These are phyloP conservation scores for Aureobasidium lini DNA, from an alignment of 2,329 filamentous ascomycete species.

Conservation along the genomic window DNA sequence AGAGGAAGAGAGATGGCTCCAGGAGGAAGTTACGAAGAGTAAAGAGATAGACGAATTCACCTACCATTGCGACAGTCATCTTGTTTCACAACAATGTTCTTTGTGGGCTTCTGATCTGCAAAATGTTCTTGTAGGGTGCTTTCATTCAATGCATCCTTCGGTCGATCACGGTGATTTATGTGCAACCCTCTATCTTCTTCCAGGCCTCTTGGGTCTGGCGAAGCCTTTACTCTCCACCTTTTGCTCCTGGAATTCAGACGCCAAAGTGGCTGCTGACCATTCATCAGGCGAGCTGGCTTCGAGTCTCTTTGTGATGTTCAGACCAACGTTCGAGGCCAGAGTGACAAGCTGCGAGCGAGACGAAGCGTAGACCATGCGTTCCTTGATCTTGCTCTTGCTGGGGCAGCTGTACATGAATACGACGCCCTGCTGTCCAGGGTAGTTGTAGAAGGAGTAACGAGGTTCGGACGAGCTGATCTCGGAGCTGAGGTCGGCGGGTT, in stretches of 20 bases:
- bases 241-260: constrained; percentile 61
- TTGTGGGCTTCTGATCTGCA: not conserved
- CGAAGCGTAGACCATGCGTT: constrained; percentile 75
- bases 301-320: constrained; percentile 61
- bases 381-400: constrained; percentile 64
- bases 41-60: constrained; percentile 16
- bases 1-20: constrained; percentile 39
- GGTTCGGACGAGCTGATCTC: constrained; percentile 62
- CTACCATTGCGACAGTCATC: not conserved
- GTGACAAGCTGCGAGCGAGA: constrained; percentile 53
- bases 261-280: constrained; percentile 58
- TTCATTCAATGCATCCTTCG: not conserved
- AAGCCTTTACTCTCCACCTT: constrained; percentile 61
- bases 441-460: constrained; percentile 71
- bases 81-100: not conserved
- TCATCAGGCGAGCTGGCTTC: constrained; percentile 60
- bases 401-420: constrained; percentile 83
- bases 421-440: constrained; percentile 51
- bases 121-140: not conserved
- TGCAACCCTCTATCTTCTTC: constrained; percentile 40
- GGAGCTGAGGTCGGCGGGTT: constrained; percentile 50
- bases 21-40: constrained; percentile 44
- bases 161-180: not conserved
- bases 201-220: constrained; percentile 71
- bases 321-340: constrained; percentile 57